phyloP scores from a whole-genome alignment of 1,139 yeast species.

The Groenewaldozyma auringiensis region DNA sequence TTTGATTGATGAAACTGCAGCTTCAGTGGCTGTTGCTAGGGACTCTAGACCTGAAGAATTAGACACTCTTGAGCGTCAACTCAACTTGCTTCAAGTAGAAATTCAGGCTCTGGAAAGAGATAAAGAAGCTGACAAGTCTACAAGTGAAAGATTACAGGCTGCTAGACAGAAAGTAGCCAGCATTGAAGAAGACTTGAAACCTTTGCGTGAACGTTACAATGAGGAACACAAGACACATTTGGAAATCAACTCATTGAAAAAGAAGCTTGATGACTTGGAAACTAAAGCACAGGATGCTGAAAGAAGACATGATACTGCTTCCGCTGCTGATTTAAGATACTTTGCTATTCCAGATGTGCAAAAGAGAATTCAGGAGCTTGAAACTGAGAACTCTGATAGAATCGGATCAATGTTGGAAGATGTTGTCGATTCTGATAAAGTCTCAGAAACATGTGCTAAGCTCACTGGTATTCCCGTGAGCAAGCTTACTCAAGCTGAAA shows the following conservation, averaged over 20 bases:
- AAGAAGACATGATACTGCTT: slow-evolving; percentile 88
- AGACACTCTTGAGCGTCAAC: slow-evolving; percentile 86
- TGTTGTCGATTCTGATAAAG: slow-evolving; percentile 87
- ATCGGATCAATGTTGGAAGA: slow-evolving; percentile 69
- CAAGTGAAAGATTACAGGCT: slow-evolving; percentile 73
- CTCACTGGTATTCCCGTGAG: slow-evolving; percentile 98
- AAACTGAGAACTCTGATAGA: slow-evolving; percentile 62
- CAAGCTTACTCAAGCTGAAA: slow-evolving; percentile 91
- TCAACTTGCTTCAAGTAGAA: slow-evolving; percentile 87
- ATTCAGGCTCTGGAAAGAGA: slow-evolving; percentile 96
- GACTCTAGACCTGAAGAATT: slow-evolving; percentile 97
- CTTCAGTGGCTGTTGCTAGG: slow-evolving; percentile 95
- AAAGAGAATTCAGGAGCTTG: slow-evolving; percentile 67
- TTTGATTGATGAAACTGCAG: slow-evolving; percentile 92
- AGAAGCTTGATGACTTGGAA: slow-evolving; percentile 86
- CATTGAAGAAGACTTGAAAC: slow-evolving; percentile 75
- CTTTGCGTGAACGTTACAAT: slow-evolving; percentile 75
- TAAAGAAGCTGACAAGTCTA: slow-evolving; percentile 66
- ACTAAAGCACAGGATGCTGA: slow-evolving; percentile 93
- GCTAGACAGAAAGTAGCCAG: slow-evolving; percentile 78
- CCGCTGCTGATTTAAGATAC: slow-evolving; percentile 91
- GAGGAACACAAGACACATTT: slow-evolving; percentile 91
- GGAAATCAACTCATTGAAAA: slow-evolving; percentile 78
- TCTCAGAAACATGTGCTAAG: slow-evolving; percentile 95
- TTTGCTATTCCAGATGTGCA: slow-evolving; percentile 94